Percentiles rank a stretch among this genome's conserved stretches.
Conservation (phyloP, 306 rosid genomes). For the Quercus mongolica region DNA sequence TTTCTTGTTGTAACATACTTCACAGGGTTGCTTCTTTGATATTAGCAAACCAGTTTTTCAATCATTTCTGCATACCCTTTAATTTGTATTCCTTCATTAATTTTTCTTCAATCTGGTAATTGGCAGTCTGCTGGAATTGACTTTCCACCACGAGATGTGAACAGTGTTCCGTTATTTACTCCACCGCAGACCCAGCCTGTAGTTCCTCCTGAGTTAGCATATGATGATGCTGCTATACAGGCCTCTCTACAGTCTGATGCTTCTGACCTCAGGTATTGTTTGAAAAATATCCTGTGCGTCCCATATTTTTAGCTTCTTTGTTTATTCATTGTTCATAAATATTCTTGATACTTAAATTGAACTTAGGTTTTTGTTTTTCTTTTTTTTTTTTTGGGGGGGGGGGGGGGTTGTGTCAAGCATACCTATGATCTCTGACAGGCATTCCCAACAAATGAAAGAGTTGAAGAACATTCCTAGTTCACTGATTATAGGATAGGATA, state of each 20-base stretch:
- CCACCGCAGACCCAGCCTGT: slow-evolving; percentile 89
- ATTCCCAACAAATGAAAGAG: no score
- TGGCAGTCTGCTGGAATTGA: slow-evolving; percentile 86
- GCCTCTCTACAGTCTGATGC: slow-evolving; percentile 91
- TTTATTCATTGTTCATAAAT: neutral
- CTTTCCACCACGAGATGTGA: slow-evolving; percentile 82
- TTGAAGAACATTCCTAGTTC: no score
- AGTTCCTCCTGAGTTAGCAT: slow-evolving; percentile 38
- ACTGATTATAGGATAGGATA: no score
- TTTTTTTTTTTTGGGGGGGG: neutral
- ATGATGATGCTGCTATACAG: slow-evolving; percentile 71
- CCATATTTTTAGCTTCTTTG: neutral
- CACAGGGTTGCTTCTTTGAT: slow-evolving; percentile 16
- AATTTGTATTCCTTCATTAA: slow-evolving; percentile 2
- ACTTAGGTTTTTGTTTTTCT: neutral
- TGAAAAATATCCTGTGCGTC: slow-evolving; percentile 5
- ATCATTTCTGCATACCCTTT: neutral
- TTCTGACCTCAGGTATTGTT: slow-evolving; percentile 78
- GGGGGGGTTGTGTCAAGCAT: neutral
- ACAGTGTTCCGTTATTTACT: slow-evolving; percentile 83
- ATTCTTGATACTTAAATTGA: neutral
- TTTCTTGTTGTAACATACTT: slow-evolving; percentile 7
- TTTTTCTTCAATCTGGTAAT: slow-evolving; percentile 16
- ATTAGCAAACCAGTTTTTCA: neutral
- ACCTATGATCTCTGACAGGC: neutral